Percentiles rank a stretch among this genome's conserved stretches.
Evolutionary conservation across 2,329 filamentous ascomycete genomes (phyloP).

Genomic region (Cordyceps farinosa): DNA sequence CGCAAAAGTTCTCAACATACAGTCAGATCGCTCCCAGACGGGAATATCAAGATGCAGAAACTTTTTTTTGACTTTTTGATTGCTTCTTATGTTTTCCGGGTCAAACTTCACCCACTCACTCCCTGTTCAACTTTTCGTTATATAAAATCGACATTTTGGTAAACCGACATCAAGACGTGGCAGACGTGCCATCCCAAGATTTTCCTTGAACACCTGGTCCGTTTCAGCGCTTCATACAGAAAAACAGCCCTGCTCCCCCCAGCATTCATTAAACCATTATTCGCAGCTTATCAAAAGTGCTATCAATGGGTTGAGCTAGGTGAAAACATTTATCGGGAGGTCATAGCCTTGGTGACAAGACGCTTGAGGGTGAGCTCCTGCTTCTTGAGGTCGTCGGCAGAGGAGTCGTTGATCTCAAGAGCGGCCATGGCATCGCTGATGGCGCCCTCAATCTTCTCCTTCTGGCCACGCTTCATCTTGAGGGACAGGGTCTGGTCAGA

Average conservation of each 20-base stretch:
- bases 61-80: conserved; percentile 34
- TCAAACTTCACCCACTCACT: background rate
- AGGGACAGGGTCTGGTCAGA: conserved; percentile 93
- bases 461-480: conserved; percentile 98
- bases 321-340: conserved; percentile 66
- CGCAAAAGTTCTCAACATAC: conserved; percentile 25
- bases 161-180: conserved; percentile 15
- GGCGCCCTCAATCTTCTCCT: conserved; percentile 98
- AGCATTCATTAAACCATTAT: conserved; percentile 12
- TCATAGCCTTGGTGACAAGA: conserved; percentile 97
- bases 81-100: conserved; percentile 17
- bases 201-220: conserved; percentile 19
- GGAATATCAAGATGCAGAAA: conserved; percentile 32
- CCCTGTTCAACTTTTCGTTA: conserved; percentile 17
- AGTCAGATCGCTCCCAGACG: conserved; percentile 18
- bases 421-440: conserved; percentile 97
- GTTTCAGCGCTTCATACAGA: conserved; percentile 19
- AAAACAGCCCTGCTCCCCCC: conserved; percentile 11
- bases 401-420: conserved; percentile 90
- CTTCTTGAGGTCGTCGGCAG: conserved; percentile 97
- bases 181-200: conserved; percentile 12
- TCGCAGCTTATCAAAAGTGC: background rate
- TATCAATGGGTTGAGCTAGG: background rate
- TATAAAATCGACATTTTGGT: conserved; percentile 18
- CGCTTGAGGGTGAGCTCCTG: conserved; percentile 98